These are phyloP conservation scores for Candida incommunis DNA, from an alignment of 805 yeast species.

Conservation along the genomic window DNA sequence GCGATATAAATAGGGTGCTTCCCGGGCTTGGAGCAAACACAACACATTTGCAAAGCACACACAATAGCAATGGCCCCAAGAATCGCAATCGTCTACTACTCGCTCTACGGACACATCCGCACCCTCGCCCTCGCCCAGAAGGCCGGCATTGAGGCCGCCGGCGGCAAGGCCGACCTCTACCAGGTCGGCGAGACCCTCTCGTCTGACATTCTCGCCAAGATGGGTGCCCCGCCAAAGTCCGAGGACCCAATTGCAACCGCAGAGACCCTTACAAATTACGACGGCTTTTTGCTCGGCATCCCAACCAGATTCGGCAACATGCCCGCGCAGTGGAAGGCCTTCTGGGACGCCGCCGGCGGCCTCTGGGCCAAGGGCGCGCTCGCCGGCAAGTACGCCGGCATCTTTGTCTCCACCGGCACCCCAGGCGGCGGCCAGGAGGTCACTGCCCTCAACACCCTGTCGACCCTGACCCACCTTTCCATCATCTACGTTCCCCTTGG, in stretches of 20 bases:
- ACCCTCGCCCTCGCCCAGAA: slow-evolving; percentile 54
- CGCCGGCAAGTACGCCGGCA: slow-evolving; percentile 59
- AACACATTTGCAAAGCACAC: not conserved
- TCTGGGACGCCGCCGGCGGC: slow-evolving; percentile 68
- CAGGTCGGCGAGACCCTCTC: slow-evolving; percentile 72
- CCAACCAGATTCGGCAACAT: slow-evolving; percentile 69
- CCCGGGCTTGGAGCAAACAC: not conserved
- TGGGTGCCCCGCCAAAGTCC: slow-evolving; percentile 47
- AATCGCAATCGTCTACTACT: slow-evolving; percentile 66
- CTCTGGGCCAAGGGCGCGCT: slow-evolving; percentile 62
- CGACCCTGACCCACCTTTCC: slow-evolving; percentile 62
- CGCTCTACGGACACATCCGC: slow-evolving; percentile 68
- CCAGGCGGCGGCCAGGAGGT: slow-evolving; percentile 72
- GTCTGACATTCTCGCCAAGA: slow-evolving; percentile 39
- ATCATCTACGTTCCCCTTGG: slow-evolving; percentile 67
- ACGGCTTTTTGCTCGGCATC: slow-evolving; percentile 62
- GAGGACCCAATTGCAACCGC: slow-evolving; percentile 40
- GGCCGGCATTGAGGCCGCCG: slow-evolving; percentile 56
- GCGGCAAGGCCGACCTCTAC: slow-evolving; percentile 55
- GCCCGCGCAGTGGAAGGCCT: slow-evolving; percentile 64
- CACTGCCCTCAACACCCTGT: slow-evolving; percentile 45
- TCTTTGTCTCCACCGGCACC: slow-evolving; percentile 57
- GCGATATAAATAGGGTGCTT: not conserved
- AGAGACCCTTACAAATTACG: slow-evolving; percentile 46
- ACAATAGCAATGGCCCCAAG: slow-evolving; percentile 25